Conservation (phyloP, 352 stramenopile genomes). For the Pythium volutum region DNA sequence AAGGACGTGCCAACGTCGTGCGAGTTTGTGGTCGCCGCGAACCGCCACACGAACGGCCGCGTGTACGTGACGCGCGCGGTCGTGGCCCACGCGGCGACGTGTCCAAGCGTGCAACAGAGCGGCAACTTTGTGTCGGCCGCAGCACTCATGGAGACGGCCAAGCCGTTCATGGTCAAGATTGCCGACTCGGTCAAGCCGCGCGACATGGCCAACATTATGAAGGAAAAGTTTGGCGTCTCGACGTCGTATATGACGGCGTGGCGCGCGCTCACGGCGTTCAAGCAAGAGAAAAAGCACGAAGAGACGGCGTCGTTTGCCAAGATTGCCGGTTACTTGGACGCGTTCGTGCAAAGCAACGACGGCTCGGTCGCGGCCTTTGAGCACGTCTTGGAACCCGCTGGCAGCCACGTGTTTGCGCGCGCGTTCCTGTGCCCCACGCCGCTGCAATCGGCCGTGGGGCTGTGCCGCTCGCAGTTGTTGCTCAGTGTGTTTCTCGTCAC, state of each 20-base stretch:
- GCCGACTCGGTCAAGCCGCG: constrained; percentile 60
- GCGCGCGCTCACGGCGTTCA: constrained; percentile 65
- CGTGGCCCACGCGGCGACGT: constrained; percentile 42
- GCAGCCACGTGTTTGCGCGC: constrained; percentile 37
- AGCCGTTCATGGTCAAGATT: constrained; percentile 64
- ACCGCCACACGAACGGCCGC: constrained; percentile 70
- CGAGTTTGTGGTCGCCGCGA: constrained; percentile 73
- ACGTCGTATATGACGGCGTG: constrained; percentile 81
- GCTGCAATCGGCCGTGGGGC: constrained; percentile 43
- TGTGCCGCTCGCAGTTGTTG: constrained; percentile 60
- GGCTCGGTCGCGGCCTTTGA: constrained; percentile 66
- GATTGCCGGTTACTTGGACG: constrained; percentile 57
- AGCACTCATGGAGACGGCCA: constrained; percentile 68
- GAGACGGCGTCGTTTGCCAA: constrained; percentile 71
- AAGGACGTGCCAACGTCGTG: constrained; percentile 48
- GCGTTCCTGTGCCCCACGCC: constrained; percentile 71
- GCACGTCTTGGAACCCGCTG: constrained; percentile 35
- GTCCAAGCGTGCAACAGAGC: constrained; percentile 44
- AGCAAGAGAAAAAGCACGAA: constrained; percentile 63
- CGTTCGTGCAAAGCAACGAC: constrained; percentile 53
- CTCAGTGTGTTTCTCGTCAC: constrained; percentile 71
- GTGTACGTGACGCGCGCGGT: constrained; percentile 71
- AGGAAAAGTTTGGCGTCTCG: constrained; percentile 75
- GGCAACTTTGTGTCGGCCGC: constrained; percentile 54
- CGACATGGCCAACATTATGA: constrained; percentile 81